Percentiles rank a stretch among this genome's conserved stretches.
Conservation (phyloP, 768 basidiomycete genomes). For the Kwoniella heveanensis region DNA sequence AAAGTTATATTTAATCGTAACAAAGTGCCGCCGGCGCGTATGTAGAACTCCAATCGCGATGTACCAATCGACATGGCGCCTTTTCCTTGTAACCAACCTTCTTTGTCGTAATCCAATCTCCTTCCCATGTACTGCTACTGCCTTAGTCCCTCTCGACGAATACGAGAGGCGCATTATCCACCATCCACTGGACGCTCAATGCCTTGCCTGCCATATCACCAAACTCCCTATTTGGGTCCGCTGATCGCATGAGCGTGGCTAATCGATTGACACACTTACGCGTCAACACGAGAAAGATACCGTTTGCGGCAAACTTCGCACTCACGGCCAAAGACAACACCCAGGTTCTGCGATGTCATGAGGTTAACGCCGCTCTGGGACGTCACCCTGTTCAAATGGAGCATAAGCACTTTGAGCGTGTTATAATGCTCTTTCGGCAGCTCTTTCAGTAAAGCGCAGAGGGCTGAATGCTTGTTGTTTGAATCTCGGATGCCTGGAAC, state of each 20-base stretch:
- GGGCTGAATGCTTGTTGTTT: slow-evolving; percentile 62
- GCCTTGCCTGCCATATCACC: slow-evolving; percentile 96
- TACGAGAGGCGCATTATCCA: slow-evolving; percentile 66
- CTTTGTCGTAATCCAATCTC: too few relatives aligned
- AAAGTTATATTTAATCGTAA: too few relatives aligned
- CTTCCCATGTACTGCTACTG: too few relatives aligned
- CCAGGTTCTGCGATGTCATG: slow-evolving; percentile 93
- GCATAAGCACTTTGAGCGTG: slow-evolving; percentile 77
- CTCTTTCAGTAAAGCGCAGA: slow-evolving; percentile 71
- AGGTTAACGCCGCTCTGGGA: slow-evolving; percentile 72
- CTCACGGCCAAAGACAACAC: slow-evolving; percentile 98
- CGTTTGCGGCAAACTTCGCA: too few relatives aligned
- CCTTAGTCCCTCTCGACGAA: slow-evolving; percentile 39
- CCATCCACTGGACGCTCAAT: slow-evolving; percentile 87
- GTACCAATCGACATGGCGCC: too few relatives aligned
- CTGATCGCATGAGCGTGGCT: slow-evolving; percentile 94
- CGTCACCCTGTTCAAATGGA: slow-evolving; percentile 79
- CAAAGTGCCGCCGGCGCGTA: too few relatives aligned
- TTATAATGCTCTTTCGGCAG: slow-evolving; percentile 86
- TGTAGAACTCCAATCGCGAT: too few relatives aligned
- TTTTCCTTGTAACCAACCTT: too few relatives aligned
- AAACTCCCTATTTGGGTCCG: slow-evolving; percentile 83
- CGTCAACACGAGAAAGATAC: too few relatives aligned
- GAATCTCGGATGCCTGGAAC: slow-evolving; percentile 63
- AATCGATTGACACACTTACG: too few relatives aligned